phyloP scores from a whole-genome alignment of 352 stramenopile genomes.

The Phytophthora podocarpi region DNA sequence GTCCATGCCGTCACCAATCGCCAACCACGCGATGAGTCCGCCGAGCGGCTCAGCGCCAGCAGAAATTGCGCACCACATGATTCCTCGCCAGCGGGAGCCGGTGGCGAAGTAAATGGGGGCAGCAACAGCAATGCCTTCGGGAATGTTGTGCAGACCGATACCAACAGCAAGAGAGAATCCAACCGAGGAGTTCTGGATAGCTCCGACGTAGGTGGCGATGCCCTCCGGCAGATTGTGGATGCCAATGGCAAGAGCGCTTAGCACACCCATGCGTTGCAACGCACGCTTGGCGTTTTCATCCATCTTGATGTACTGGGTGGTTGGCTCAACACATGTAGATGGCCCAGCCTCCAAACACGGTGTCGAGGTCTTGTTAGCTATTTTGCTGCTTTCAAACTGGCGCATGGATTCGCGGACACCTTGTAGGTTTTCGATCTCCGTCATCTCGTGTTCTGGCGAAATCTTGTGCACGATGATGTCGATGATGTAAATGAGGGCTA shows the following conservation, averaged over 20 bases:
- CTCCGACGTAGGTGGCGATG: slow-evolving; percentile 93
- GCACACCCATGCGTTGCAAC: slow-evolving; percentile 87
- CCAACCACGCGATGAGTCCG: slow-evolving; percentile 85
- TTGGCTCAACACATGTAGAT: slow-evolving; percentile 10
- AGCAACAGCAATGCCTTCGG: slow-evolving; percentile 94
- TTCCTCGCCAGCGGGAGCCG: slow-evolving; percentile 90
- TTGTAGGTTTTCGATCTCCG: slow-evolving; percentile 43
- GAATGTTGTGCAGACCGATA: slow-evolving; percentile 97
- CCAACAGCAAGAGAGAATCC: slow-evolving; percentile 92
- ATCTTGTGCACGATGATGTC: slow-evolving; percentile 51
- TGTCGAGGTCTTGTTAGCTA: neutral
- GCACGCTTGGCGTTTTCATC: slow-evolving; percentile 30
- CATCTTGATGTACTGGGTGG: slow-evolving; percentile 22
- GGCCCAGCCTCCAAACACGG: slow-evolving; percentile 31
- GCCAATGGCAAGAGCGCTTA: slow-evolving; percentile 92
- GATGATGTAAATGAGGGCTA: slow-evolving; percentile 60
- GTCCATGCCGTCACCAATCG: slow-evolving; percentile 80
- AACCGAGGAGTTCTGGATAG: slow-evolving; percentile 89
- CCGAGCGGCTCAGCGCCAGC: slow-evolving; percentile 90
- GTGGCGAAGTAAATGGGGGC: slow-evolving; percentile 98
- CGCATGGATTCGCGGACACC: slow-evolving; percentile 40
- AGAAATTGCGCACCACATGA: slow-evolving; percentile 92
- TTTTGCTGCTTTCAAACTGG: slow-evolving; percentile 29
- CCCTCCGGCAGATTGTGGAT: slow-evolving; percentile 97
- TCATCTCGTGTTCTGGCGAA: slow-evolving; percentile 34